Evolutionary conservation across 129 eudicot genomes (phyloP).

Genomic region (Mikania micrantha): DNA sequence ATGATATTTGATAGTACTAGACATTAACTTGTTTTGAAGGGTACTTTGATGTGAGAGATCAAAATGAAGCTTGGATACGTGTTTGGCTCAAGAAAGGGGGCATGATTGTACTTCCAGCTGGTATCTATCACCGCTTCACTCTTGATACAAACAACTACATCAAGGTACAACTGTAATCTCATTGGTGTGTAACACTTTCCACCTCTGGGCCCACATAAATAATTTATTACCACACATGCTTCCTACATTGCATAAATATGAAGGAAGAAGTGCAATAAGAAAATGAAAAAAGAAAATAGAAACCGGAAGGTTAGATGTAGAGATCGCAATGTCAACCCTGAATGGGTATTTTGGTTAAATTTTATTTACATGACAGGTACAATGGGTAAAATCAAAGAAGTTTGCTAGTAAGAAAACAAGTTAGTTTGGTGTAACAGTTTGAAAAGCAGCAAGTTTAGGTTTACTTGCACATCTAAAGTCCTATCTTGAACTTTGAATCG

Average conservation of each 20-base stretch:
- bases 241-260: not conserved
- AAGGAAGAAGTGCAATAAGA: not conserved
- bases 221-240: not conserved
- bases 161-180: constrained; percentile 45
- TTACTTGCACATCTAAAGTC: too few relatives aligned
- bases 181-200: not conserved
- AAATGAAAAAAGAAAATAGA: not conserved
- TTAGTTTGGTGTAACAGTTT: not conserved
- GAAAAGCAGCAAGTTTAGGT: not conserved
- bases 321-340: not conserved
- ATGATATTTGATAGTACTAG: not conserved
- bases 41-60: constrained; percentile 95
- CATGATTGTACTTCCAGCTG: constrained; percentile 96
- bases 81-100: constrained; percentile 94
- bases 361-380: too few relatives aligned
- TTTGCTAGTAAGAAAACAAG: not conserved
- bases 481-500: not conserved
- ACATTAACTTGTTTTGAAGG: constrained; percentile 39
- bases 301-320: not conserved
- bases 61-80: constrained; percentile 82
- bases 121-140: constrained; percentile 93
- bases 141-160: constrained; percentile 89
- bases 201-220: not conserved
- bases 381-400: not conserved
- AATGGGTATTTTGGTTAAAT: not conserved